These are phyloP conservation scores for Schwanniomyces vanrijiae DNA, from an alignment of 805 yeast genomes.

Conservation along the genomic window DNA sequence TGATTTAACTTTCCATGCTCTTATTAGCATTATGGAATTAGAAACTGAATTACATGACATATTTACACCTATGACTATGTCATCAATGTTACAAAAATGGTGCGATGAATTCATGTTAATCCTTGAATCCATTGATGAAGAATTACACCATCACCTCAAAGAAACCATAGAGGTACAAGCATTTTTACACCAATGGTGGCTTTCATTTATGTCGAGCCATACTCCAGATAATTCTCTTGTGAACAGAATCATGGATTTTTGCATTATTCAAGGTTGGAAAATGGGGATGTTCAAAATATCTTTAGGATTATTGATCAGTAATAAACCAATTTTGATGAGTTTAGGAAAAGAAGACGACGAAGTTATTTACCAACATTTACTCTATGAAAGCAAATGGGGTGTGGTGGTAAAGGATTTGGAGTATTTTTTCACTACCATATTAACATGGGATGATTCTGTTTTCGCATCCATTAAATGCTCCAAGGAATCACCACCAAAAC, in stretches of 20 bases:
- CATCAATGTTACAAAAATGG: conserved; percentile 54
- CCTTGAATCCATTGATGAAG: conserved; percentile 39
- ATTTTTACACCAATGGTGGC: conserved; percentile 66
- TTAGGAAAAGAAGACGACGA: conserved; percentile 38
- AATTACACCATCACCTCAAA: conserved; percentile 43
- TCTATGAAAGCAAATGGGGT: conserved; percentile 47
- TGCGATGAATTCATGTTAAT: conserved; percentile 49
- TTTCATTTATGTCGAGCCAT: conserved; percentile 58
- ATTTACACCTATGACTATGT: conserved; percentile 52
- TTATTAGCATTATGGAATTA: conserved; percentile 58
- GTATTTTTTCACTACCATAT: conserved; percentile 33
- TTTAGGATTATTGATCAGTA: conserved; percentile 49
- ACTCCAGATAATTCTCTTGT: conserved; percentile 53
- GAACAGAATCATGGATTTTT: conserved; percentile 50
- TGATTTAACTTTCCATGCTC: conserved; percentile 48
- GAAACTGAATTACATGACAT: conserved; percentile 50
- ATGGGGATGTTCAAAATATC: conserved; percentile 54
- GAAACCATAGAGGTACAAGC: conserved; percentile 43
- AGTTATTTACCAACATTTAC: conserved; percentile 42
- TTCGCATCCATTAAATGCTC: conserved; percentile 11
- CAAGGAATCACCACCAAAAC: background rate
- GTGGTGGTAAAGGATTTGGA: conserved; percentile 35
- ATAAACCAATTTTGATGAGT: conserved; percentile 44
- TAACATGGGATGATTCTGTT: conserved; percentile 35
- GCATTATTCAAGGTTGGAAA: conserved; percentile 55